phyloP scores from a whole-genome alignment of 1,139 yeast species.

The Geotrichum fermentans region DNA sequence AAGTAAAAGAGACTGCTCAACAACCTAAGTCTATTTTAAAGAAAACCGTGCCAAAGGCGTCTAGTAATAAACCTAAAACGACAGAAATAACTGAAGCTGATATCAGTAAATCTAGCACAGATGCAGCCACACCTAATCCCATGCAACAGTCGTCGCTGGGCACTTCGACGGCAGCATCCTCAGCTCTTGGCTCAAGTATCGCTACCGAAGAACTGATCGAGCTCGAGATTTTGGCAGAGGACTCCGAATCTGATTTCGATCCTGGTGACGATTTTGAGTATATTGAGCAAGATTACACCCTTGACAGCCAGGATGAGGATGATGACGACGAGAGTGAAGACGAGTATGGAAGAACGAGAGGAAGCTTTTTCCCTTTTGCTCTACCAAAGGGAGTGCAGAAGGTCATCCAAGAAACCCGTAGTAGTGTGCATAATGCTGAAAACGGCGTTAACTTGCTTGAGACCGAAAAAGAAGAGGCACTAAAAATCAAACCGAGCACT shows the following conservation, averaged over 20 bases:
- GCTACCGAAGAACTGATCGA: conserved; percentile 43
- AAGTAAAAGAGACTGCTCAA: too few relatives aligned
- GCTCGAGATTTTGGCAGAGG: conserved; percentile 50
- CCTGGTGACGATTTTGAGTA: conserved; percentile 41
- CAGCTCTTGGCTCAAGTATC: too few relatives aligned
- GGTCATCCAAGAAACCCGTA: conserved; percentile 13
- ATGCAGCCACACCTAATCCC: too few relatives aligned
- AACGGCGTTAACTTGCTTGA: background rate
- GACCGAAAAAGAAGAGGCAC: background rate
- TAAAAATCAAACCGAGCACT: background rate
- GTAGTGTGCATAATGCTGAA: background rate
- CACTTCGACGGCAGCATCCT: too few relatives aligned
- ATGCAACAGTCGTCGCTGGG: too few relatives aligned
- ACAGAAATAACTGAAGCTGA: too few relatives aligned
- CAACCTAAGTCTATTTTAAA: too few relatives aligned
- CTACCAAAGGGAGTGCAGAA: conserved; percentile 14
- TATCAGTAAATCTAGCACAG: too few relatives aligned
- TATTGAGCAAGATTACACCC: conserved; percentile 37
- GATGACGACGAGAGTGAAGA: conserved; percentile 39
- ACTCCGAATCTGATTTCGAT: conserved; percentile 41
- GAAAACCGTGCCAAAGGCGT: too few relatives aligned
- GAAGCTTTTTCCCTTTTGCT: conserved; percentile 35
- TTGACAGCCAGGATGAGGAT: conserved; percentile 34
- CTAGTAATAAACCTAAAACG: too few relatives aligned
- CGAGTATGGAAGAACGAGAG: conserved; percentile 39